These are phyloP conservation scores for Nepenthes mirabilis DNA, from an alignment of 148 eudicot genomes.

Conservation along the genomic window DNA sequence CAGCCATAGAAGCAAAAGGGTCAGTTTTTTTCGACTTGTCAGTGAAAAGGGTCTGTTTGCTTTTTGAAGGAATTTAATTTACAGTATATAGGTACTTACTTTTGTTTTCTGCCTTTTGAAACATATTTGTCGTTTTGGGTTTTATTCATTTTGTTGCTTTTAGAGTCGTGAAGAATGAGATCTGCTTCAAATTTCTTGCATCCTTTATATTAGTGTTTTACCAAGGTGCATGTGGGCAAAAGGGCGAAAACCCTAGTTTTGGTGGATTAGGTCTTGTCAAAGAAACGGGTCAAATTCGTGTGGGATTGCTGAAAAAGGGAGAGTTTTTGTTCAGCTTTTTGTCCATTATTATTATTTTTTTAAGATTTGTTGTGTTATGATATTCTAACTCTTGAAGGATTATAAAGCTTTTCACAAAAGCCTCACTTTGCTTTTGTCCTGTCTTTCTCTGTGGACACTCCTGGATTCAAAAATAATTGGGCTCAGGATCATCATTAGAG, in stretches of 20 bases:
- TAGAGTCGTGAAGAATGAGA: too few species aligned
- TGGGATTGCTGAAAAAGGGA: slow-evolving; percentile 17
- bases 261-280: slow-evolving; percentile 13
- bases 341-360: not conserved
- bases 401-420: not conserved
- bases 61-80: too few species aligned
- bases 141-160: too few species aligned
- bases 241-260: slow-evolving; percentile 4
- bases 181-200: too few species aligned
- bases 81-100: too few species aligned
- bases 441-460: slow-evolving; percentile 8
- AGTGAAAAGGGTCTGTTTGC: too few species aligned
- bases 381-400: not conserved
- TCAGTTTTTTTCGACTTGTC: too few species aligned
- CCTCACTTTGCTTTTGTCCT: slow-evolving; percentile 10
- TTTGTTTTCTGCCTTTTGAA: too few species aligned
- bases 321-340: not conserved
- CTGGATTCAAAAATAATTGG: slow-evolving; percentile 9
- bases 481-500: not conserved
- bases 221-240: too few species aligned
- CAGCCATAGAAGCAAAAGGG: too few species aligned
- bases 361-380: not conserved
- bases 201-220: too few species aligned
- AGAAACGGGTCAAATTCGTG: slow-evolving; percentile 16
- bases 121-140: too few species aligned